Evolutionary conservation across 805 yeast species (phyloP), one percentile per base, ranked within the genome.

Genomic region (Lipomyces starkeyi): DNA sequence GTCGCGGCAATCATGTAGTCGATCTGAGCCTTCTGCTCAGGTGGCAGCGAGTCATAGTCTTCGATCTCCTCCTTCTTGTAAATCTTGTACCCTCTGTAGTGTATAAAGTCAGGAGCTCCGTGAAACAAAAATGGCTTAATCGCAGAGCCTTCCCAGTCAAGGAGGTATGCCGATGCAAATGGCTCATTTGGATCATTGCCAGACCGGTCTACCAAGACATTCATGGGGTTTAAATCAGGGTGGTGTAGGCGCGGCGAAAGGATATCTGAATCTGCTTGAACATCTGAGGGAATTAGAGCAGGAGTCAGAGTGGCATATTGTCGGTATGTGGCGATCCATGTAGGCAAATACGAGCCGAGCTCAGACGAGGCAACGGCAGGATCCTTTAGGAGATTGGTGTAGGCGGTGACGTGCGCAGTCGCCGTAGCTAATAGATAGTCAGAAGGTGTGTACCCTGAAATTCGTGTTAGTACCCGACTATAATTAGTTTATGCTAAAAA

Each of bases 201-300:
- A 13, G 64, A 58, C 11, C 37, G 59, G 40, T 77, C 77, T n/a
- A 75, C 68, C 54, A 58, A 93, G 8, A 91, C 91, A 76, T 94
- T 94, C 86, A 93, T 83, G 27, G 99, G 98, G 77, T 92, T 96
- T 72, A 95, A 80, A 77, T 95, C 98, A 4, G 97, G 94, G 71
- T 88, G 84, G 71, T 81, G 86, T 63, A 94, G 80, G 73, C 94
- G 86, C 67, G 97, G 94, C 63, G 87, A 84, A 74, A 90, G 84
- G 56, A 91, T 79, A 65, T 88, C 80, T 9, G 91, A 76, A 22
- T 81, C 80, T 8, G 88, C 80, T 25, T 78, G 75, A 8, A 87
- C 81, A 58, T 87, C 74, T 5, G 75, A 73, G 52, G 79, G 84
- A 75, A 93, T 82, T 71, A 94, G 81, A 59, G 81, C 77, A 17